A percentile compares a stretch with the other conserved stretches of the same genome.
These are phyloP conservation scores for Elongisporangium undulatum DNA, from an alignment of 352 stramenopile genomes.

Conservation along the genomic window DNA sequence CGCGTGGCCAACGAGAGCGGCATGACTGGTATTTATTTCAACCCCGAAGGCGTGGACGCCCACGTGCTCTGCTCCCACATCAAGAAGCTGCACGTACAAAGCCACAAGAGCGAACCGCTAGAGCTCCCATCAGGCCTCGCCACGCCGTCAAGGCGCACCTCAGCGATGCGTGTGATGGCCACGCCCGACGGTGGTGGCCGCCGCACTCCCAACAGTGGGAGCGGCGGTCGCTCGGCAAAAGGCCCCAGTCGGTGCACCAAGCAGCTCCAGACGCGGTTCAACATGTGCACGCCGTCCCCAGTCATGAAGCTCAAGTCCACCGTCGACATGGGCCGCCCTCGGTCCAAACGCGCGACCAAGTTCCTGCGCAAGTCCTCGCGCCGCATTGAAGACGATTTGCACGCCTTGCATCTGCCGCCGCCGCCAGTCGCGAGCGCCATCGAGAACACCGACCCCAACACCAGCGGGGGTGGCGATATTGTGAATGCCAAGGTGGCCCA, in stretches of 20 bases:
- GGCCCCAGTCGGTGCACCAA: neutral
- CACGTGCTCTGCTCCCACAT: conserved; percentile 43
- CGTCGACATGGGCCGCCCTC: conserved; percentile 68
- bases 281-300: conserved; percentile 73
- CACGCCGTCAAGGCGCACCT: neutral
- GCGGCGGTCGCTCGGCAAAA: neutral
- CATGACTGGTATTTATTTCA: conserved; percentile 68
- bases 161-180: conserved; percentile 23
- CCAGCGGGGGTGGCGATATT: neutral
- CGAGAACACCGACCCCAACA: neutral
- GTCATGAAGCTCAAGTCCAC: conserved; percentile 77
- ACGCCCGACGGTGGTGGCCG: conserved; percentile 12
- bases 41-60: conserved; percentile 36
- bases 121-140: neutral
- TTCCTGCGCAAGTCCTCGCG: conserved; percentile 35
- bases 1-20: conserved; percentile 69
- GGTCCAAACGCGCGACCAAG: conserved; percentile 54
- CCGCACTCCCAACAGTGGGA: neutral
- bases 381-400: conserved; percentile 54
- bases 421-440: neutral
- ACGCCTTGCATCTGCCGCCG: conserved; percentile 13
- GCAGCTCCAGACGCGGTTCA: conserved; percentile 29
- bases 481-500: neutral
- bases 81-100: conserved; percentile 10
- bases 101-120: neutral